Evolutionary conservation across 1,284 basidiomycete genomes (phyloP).

Genomic region (Dichomitus squalens): DNA sequence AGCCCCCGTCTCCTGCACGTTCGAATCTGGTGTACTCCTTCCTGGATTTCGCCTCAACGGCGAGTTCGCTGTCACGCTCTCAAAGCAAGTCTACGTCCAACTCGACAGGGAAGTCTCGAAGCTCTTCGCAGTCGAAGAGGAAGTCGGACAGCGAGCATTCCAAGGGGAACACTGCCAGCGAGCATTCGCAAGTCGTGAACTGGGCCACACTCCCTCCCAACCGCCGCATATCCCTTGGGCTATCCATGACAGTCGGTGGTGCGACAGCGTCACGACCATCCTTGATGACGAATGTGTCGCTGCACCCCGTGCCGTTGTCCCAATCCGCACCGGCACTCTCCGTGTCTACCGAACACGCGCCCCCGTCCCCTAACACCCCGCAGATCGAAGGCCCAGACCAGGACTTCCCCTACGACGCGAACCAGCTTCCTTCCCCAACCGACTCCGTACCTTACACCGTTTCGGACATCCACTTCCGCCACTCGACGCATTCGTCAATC

Average conservation of each 20-base stretch:
- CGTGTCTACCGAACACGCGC: not conserved
- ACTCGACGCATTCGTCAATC: conserved; percentile 48
- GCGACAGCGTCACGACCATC: conserved; percentile 32
- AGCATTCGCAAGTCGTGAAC: conserved; percentile 14
- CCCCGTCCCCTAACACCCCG: conserved; percentile 8
- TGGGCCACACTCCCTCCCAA: conserved; percentile 24
- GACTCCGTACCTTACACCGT: conserved; percentile 71
- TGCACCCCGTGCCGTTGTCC: conserved; percentile 32
- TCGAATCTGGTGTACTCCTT: conserved; percentile 49
- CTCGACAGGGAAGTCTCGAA: conserved; percentile 28
- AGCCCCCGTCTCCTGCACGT: conserved; percentile 14
- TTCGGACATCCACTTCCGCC: conserved; percentile 65
- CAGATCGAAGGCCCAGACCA: conserved; percentile 19
- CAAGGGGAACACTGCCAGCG: conserved; percentile 5
- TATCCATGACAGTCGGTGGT: conserved; percentile 33
- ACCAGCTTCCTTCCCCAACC: conserved; percentile 49
- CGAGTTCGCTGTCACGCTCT: conserved; percentile 28
- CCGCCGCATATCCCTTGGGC: conserved; percentile 30
- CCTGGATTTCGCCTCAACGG: conserved; percentile 59
- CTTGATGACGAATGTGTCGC: conserved; percentile 29
- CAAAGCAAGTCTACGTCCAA: conserved; percentile 28
- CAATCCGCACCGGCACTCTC: conserved; percentile 16
- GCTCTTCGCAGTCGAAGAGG: conserved; percentile 27
- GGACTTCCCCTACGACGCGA: conserved; percentile 20
- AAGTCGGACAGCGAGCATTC: conserved; percentile 21